phyloP scores from a whole-genome alignment of 2,329 filamentous ascomycete genomes.

The Fusarium continuum region DNA sequence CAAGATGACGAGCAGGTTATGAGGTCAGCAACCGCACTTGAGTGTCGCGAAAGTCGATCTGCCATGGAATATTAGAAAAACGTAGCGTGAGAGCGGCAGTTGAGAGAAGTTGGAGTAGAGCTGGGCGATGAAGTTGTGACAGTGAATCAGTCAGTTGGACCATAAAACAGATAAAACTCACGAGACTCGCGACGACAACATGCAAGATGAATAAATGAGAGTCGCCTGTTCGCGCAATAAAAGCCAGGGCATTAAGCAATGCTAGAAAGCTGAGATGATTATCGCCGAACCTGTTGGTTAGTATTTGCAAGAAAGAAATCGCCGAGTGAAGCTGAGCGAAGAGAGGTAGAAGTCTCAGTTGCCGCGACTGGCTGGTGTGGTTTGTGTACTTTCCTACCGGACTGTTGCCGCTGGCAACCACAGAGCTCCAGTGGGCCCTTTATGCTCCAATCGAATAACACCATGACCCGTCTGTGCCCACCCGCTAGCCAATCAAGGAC shows the following conservation, averaged over 20 bases:
- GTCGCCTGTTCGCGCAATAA: constrained; percentile 16
- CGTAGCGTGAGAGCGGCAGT: neutral
- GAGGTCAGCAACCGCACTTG: constrained; percentile 27
- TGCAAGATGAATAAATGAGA: constrained; percentile 37
- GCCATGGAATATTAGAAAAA: constrained; percentile 7
- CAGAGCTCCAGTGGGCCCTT: neutral
- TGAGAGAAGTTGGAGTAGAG: neutral
- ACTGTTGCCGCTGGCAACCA: constrained; percentile 48
- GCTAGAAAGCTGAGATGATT: constrained; percentile 31
- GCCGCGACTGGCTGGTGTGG: constrained; percentile 35
- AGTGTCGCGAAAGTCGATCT: constrained; percentile 30
- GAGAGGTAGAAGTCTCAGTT: constrained; percentile 27
- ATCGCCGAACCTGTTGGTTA: constrained; percentile 31
- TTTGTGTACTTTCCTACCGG: constrained; percentile 49
- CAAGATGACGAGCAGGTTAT: constrained; percentile 12
- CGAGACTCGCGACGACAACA: constrained; percentile 42
- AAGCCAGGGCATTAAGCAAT: constrained; percentile 44
- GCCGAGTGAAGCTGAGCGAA: constrained; percentile 28
- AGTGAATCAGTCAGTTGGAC: neutral
- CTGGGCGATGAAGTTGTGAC: constrained; percentile 7
- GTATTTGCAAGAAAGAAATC: constrained; percentile 35
- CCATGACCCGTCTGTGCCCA: neutral
- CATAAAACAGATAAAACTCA: constrained; percentile 35
- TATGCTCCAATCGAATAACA: constrained; percentile 24
- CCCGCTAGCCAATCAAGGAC: constrained; percentile 8